phyloP scores from a whole-genome alignment of 78 protist genomes.

The Capsaspora owczarzaki region DNA sequence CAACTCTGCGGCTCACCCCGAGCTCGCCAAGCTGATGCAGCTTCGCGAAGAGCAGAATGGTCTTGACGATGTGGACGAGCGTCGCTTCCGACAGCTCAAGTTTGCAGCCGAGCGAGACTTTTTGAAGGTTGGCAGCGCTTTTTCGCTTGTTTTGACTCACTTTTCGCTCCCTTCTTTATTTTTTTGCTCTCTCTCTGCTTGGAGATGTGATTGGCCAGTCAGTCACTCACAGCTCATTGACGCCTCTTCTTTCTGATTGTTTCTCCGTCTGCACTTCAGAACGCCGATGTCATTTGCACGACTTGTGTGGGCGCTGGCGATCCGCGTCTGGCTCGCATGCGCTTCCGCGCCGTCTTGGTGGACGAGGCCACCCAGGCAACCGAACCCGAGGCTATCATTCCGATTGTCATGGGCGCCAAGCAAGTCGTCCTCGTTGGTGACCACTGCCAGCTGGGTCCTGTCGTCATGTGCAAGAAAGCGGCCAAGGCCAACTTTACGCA shows the following conservation, averaged over 20 bases:
- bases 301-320: constrained; percentile 99
- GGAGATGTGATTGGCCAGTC: too few species aligned
- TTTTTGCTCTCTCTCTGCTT: too few species aligned
- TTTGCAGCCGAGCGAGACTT: constrained; percentile 74
- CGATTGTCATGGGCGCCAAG: constrained; percentile 87
- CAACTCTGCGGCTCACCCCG: constrained; percentile 22
- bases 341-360: constrained; percentile 85
- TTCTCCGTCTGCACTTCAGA: not conserved
- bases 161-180: too few species aligned
- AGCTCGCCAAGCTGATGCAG: constrained; percentile 70
- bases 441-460: constrained; percentile 98
- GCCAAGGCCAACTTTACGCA: constrained; percentile 90
- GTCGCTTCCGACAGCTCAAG: constrained; percentile 27
- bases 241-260: not conserved
- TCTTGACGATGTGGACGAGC: constrained; percentile 55
- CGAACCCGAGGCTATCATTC: constrained; percentile 98
- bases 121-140: constrained; percentile 26
- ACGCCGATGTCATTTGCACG: constrained; percentile 95
- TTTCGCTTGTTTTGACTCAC: not conserved
- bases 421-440: constrained; percentile 75
- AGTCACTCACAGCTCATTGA: too few species aligned
- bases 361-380: constrained; percentile 98
- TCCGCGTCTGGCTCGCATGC: constrained; percentile 71
- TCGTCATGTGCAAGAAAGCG: constrained; percentile 94
- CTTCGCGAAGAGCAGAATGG: constrained; percentile 72